Evolutionary conservation across 2,329 filamentous ascomycete genomes (phyloP), one percentile per base, ranked within the genome.

Genomic region (Huntiella decipiens): DNA sequence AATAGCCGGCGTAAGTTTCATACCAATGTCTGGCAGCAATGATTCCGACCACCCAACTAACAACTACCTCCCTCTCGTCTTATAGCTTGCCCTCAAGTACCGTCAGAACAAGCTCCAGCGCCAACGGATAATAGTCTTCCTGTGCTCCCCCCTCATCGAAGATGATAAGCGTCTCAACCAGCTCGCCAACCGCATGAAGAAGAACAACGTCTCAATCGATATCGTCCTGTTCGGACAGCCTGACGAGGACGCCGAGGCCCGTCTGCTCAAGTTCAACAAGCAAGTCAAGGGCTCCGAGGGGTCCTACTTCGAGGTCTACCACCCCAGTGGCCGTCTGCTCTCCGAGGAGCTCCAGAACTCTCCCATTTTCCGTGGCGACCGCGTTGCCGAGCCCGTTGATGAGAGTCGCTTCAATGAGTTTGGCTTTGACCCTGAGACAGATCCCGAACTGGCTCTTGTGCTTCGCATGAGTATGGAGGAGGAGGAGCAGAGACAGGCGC

Each of bases 131-230:
- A 82, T 98, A 63, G 86, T 92, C 51, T 95, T 98, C 63, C 81
- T 87, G 52, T 98, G 91, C 72, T 94, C 86, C 37, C 82, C 87
- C 22, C 79, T 96, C 57, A 73, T 78, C 51, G 91, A 98, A 58
- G 80, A 84, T 52, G 82, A 95, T 62, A 91, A 91, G 66, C 77
- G 81, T 45, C 75, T 98, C 43, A 74, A 87, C 51, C 83, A 84
- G 58, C 73, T 98, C 28, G 87, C 91, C 38, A 93, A 91, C 69
- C 92, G 91, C 67, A 92, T 96, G 86, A 96, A 96, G 77, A 98
- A 98, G 73, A 82, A 80, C 63, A 88, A 83, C 58, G 83, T 94
- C 50, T 83, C 79, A 51, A 83, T 98, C 58, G 91, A 98, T 62
- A 88, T 98, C 57, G 74, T 98, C 51, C 77, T 88, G 40, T 98